Evolutionary conservation across 176 grass and related monocot genomes (phyloP).

Genomic region (Oryza longistaminata): DNA sequence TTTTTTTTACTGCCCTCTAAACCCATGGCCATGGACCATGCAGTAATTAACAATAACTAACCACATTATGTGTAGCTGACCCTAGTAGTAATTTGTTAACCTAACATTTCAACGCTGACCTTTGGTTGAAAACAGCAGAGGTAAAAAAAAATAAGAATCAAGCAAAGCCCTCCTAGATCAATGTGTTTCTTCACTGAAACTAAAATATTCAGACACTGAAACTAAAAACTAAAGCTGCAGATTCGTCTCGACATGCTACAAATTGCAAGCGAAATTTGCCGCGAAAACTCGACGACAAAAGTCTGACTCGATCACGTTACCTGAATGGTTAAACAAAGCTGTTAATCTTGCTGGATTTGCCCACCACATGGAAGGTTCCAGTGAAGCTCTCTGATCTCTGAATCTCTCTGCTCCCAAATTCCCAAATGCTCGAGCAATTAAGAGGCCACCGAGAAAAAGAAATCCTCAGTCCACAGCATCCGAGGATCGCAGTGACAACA

Average conservation of each 20-base stretch:
- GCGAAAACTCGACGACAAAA: not conserved
- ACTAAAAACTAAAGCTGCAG: not conserved
- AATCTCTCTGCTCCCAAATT: not conserved
- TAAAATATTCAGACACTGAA: not conserved
- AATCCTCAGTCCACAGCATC: not conserved
- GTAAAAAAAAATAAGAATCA: not conserved
- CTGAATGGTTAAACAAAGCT: not conserved
- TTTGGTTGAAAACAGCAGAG: slow-evolving; percentile 11
- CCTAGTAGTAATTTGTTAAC: not conserved
- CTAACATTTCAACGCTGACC: not conserved
- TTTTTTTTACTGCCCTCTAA: not conserved
- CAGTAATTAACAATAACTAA: not conserved
- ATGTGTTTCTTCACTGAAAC: not conserved
- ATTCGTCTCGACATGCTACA: not conserved
- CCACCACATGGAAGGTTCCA: not conserved
- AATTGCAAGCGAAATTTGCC: not conserved
- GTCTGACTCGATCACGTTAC: not conserved
- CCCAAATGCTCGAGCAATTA: not conserved
- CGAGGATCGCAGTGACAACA: slow-evolving; percentile 1
- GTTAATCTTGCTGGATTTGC: no score
- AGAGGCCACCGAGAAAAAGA: not conserved
- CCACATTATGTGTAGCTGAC: not conserved
- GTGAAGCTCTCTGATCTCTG: not conserved
- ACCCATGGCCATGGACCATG: not conserved
- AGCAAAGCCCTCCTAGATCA: not conserved